These are phyloP conservation scores for Populus davidiana DNA, from an alignment of 345 rosid genomes.

Conservation along the genomic window DNA sequence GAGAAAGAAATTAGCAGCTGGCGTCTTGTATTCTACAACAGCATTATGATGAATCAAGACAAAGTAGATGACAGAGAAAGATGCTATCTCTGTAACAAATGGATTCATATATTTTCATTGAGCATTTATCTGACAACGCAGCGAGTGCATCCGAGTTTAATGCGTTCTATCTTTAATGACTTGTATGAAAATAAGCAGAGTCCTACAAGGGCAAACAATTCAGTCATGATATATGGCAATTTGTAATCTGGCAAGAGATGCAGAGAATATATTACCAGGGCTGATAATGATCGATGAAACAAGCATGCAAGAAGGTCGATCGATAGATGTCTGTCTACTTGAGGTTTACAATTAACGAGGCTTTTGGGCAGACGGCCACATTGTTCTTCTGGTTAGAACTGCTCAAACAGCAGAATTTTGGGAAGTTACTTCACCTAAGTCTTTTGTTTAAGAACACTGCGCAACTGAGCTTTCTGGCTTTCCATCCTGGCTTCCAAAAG, in stretches of 20 bases:
- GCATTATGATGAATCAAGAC: not conserved
- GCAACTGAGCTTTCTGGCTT: slow-evolving; percentile 20
- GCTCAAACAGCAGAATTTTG: not conserved
- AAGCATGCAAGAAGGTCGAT: not conserved
- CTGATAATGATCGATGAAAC: not conserved
- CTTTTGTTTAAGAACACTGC: slow-evolving; percentile 5
- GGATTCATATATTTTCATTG: not conserved
- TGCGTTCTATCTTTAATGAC: not conserved
- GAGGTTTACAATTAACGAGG: not conserved
- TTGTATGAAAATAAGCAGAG: not conserved
- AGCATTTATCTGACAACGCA: not conserved
- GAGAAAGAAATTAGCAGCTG: not conserved
- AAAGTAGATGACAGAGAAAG: not conserved
- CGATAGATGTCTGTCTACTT: not conserved
- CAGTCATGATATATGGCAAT: not conserved
- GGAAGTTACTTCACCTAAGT: not conserved
- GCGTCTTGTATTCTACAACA: not conserved
- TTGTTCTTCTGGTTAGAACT: not conserved
- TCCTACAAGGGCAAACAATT: not conserved
- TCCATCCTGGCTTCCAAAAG: slow-evolving; percentile 14
- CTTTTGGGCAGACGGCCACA: not conserved
- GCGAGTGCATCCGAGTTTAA: not conserved
- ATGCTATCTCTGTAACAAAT: not conserved
- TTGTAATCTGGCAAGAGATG: not conserved
- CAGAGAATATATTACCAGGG: not conserved